A percentile compares a stretch with the other conserved stretches of the same genome.
phyloP scores from a whole-genome alignment of 75 land plant species.

The Picea sitchensis region DNA sequence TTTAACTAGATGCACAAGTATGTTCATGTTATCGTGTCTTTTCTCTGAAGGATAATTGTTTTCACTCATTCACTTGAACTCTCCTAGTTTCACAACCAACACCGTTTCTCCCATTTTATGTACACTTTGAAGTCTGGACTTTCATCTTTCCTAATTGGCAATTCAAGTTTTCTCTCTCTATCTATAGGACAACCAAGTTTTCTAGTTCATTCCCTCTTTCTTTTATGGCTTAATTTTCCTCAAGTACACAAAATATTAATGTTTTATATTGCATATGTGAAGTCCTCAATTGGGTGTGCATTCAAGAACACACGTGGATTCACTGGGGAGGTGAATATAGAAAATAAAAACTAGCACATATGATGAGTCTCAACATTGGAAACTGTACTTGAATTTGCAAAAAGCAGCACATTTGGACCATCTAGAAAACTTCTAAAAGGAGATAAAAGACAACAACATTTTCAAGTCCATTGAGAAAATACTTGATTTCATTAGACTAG shows the following conservation, averaged over 20 bases:
- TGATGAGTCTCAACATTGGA: neutral
- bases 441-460: neutral
- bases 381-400: neutral
- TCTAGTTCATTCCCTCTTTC: neutral
- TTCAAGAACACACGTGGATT: neutral
- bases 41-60: neutral
- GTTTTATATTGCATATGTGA: conserved; percentile 1
- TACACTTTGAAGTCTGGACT: neutral
- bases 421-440: conserved; percentile 4
- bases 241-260: neutral
- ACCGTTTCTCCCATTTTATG: neutral
- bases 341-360: neutral
- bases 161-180: neutral
- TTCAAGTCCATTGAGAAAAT: neutral
- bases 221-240: neutral
- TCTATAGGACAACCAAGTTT: neutral
- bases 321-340: neutral
- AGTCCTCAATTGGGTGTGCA: neutral
- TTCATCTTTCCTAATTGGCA: too few species aligned
- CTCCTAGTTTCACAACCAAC: neutral
- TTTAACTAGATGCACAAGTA: neutral
- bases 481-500: neutral
- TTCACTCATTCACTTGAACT: neutral
- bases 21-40: neutral
- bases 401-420: neutral